These are phyloP conservation scores for Annulohypoxylon maeteangense DNA, from an alignment of 495 filamentous ascomycete genomes.

Conservation along the genomic window DNA sequence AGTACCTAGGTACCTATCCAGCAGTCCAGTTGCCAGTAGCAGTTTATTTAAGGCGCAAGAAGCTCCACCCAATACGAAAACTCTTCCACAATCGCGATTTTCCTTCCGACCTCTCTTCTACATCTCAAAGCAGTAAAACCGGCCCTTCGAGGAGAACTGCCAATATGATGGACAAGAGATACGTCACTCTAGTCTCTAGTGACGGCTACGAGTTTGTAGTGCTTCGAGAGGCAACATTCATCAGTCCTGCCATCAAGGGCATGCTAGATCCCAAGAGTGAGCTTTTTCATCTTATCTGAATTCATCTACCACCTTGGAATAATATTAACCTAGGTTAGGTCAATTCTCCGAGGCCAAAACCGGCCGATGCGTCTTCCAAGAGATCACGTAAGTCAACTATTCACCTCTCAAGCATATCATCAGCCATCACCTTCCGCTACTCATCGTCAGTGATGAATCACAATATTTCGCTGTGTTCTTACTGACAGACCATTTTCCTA, in stretches of 20 bases:
- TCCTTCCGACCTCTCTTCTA: not conserved
- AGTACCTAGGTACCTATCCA: not conserved
- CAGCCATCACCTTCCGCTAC: not conserved
- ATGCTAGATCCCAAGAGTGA: slow-evolving; percentile 86
- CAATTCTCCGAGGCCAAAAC: slow-evolving; percentile 75
- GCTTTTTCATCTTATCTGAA: slow-evolving; percentile 37
- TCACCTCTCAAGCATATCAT: not conserved
- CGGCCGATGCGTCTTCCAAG: slow-evolving; percentile 73
- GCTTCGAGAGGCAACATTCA: slow-evolving; percentile 76
- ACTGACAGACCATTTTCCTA: slow-evolving; percentile 51
- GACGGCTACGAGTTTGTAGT: slow-evolving; percentile 93
- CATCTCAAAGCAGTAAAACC: not conserved
- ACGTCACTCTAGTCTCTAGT: slow-evolving; percentile 84
- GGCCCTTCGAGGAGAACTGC: not conserved
- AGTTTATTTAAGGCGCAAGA: slow-evolving; percentile 4
- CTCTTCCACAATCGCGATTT: slow-evolving; percentile 24
- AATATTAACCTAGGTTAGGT: slow-evolving; percentile 57
- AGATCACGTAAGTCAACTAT: slow-evolving; percentile 70
- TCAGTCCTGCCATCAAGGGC: slow-evolving; percentile 79
- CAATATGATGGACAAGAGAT: slow-evolving; percentile 62
- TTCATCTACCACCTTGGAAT: not conserved
- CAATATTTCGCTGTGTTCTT: slow-evolving; percentile 54
- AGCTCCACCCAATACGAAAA: slow-evolving; percentile 11
- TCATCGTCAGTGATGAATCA: slow-evolving; percentile 53
- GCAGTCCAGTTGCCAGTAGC: not conserved